A percentile compares a stretch with the other conserved stretches of the same genome.
Evolutionary conservation across 345 rosid species (phyloP).

Genomic region (Carallia pectinifolia): DNA sequence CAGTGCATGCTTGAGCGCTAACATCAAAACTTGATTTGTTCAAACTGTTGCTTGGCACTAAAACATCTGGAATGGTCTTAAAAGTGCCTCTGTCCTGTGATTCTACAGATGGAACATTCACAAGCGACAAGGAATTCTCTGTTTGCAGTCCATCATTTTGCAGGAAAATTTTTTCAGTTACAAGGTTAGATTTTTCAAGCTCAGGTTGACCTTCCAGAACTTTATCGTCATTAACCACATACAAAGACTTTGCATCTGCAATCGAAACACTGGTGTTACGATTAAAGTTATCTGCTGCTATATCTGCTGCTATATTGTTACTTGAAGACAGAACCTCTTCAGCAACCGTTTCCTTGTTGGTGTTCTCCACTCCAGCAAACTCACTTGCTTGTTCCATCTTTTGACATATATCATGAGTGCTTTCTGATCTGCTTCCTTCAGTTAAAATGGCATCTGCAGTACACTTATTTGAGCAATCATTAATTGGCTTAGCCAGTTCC

Average conservation of each 20-base stretch:
- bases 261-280: slow-evolving; percentile 8
- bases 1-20: slow-evolving; percentile 6
- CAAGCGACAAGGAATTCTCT: slow-evolving; percentile 21
- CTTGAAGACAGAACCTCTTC: slow-evolving; percentile 18
- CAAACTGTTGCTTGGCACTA: slow-evolving; percentile 16
- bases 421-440: slow-evolving; percentile 20
- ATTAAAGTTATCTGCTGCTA: slow-evolving; percentile 13
- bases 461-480: slow-evolving; percentile 12
- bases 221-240: slow-evolving; percentile 23
- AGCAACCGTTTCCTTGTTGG: neutral
- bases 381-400: slow-evolving; percentile 26
- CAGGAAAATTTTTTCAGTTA: slow-evolving; percentile 25
- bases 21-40: slow-evolving; percentile 18
- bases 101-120: slow-evolving; percentile 27
- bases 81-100: slow-evolving; percentile 10
- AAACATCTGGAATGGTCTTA: slow-evolving; percentile 15
- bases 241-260: slow-evolving; percentile 23
- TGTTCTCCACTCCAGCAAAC: slow-evolving; percentile 14
- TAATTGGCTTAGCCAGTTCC: slow-evolving; percentile 20
- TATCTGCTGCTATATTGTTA: slow-evolving; percentile 11
- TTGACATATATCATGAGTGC: slow-evolving; percentile 20
- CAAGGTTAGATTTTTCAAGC: slow-evolving; percentile 25
- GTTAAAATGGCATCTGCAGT: slow-evolving; percentile 9
- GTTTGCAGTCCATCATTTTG: slow-evolving; percentile 9
- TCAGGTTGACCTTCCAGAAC: slow-evolving; percentile 26